Evolutionary conservation across 1,139 yeast species (phyloP).

Genomic region (Blastobotrys ciferrii): DNA sequence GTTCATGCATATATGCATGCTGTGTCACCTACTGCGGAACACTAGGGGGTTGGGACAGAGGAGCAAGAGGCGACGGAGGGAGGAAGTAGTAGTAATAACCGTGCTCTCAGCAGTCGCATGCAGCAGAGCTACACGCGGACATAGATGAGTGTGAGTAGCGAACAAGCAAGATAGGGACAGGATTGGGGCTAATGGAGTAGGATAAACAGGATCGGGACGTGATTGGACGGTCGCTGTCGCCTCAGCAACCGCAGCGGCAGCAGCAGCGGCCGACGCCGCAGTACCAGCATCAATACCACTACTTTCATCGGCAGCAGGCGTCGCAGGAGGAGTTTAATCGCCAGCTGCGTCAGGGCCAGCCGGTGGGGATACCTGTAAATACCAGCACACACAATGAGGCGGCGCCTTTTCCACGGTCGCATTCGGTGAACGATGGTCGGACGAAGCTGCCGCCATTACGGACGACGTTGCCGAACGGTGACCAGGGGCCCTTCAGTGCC

Average conservation of each 20-base stretch:
- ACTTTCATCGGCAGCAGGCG: slow-evolving; percentile 25
- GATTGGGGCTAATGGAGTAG: not conserved
- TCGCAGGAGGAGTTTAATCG: slow-evolving; percentile 23
- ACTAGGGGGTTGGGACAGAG: not conserved
- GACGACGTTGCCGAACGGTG: slow-evolving; percentile 16
- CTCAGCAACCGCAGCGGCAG: slow-evolving; percentile 14
- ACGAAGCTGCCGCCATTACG: slow-evolving; percentile 10
- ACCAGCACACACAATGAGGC: not conserved
- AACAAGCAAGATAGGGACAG: not conserved
- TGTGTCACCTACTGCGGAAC: not conserved
- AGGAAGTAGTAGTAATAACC: not conserved
- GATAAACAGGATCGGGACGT: slow-evolving; percentile 7
- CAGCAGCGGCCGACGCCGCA: slow-evolving; percentile 14
- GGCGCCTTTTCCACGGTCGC: not conserved
- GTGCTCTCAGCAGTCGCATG: not conserved
- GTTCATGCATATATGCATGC: too few species aligned
- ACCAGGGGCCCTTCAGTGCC: slow-evolving; percentile 10
- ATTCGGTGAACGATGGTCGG: not conserved
- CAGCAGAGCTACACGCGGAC: not conserved
- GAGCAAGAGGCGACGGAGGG: not conserved
- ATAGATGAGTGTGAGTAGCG: slow-evolving; percentile 1
- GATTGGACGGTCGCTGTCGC: slow-evolving; percentile 9
- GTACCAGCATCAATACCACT: slow-evolving; percentile 17
- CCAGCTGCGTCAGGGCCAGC: slow-evolving; percentile 20
- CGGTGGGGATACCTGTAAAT: slow-evolving; percentile 23